Conservation (phyloP, 2,329 filamentous ascomycete species). For the Fusarium coffeatum region DNA sequence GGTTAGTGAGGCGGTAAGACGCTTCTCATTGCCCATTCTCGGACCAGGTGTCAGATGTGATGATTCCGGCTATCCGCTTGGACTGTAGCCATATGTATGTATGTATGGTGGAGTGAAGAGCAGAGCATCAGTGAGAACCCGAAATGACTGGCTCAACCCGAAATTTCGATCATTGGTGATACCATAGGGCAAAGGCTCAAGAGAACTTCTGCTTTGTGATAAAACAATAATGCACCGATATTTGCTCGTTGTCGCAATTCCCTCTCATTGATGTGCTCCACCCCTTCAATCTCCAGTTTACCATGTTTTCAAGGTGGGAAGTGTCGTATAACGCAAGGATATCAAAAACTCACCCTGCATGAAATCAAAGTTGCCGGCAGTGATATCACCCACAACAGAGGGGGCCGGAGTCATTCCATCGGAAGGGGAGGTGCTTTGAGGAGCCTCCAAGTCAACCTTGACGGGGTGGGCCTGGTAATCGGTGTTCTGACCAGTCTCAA, state of each 20-base stretch:
- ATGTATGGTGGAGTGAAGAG: constrained; percentile 14
- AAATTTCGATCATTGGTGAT: neutral
- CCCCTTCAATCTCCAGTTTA: neutral
- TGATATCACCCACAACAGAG: constrained; percentile 60
- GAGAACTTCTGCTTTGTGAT: constrained; percentile 1
- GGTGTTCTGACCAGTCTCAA: constrained; percentile 72
- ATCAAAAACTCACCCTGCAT: constrained; percentile 59
- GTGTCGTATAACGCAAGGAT: neutral
- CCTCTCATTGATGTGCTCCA: neutral
- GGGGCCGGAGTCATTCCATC: constrained; percentile 55
- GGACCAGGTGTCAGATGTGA: constrained; percentile 24
- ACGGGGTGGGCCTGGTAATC: constrained; percentile 64
- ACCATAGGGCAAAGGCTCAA: neutral
- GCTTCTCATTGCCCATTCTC: constrained; percentile 29
- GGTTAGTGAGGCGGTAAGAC: constrained; percentile 21
- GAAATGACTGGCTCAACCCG: constrained; percentile 12
- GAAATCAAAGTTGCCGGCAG: constrained; percentile 59
- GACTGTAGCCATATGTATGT: constrained; percentile 16
- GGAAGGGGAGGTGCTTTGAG: constrained; percentile 50
- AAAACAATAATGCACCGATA: neutral
- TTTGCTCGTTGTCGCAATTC: neutral
- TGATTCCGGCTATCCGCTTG: constrained; percentile 39
- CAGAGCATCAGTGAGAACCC: neutral
- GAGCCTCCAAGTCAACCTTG: constrained; percentile 56
- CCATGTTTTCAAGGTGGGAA: neutral